Percentiles rank a stretch among this genome's conserved stretches.
Evolutionary conservation across 2,329 filamentous ascomycete genomes (phyloP).

Genomic region (Ophidiomyces ophidiicola): DNA sequence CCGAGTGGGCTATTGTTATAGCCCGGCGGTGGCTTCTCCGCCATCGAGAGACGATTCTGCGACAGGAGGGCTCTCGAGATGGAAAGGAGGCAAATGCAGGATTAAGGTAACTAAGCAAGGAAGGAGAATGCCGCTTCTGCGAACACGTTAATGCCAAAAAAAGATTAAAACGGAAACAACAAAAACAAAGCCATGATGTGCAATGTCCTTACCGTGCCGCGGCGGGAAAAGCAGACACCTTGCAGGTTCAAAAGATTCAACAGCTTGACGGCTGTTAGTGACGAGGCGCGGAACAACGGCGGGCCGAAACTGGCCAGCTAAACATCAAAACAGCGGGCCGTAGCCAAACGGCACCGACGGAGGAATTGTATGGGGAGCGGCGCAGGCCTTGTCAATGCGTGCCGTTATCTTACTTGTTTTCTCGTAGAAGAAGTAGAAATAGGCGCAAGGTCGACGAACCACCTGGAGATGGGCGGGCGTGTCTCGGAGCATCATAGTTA

Average conservation of each 20-base stretch:
- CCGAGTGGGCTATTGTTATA: constrained; percentile 3
- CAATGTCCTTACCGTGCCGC: background rate
- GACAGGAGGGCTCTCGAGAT: background rate
- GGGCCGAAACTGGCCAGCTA: constrained; percentile 13
- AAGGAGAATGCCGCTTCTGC: background rate
- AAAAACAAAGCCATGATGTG: constrained; percentile 10
- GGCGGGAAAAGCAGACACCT: background rate
- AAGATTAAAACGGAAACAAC: constrained; percentile 4
- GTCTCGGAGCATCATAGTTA: too few species aligned
- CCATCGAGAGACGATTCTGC: constrained; percentile 6
- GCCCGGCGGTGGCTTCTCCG: constrained; percentile 5
- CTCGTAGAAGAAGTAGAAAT: too few species aligned
- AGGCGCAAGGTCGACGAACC: too few species aligned
- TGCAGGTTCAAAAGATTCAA: constrained; percentile 1
- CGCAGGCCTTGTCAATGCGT: too few species aligned
- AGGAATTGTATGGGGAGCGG: too few species aligned
- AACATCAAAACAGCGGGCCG: constrained; percentile 1
- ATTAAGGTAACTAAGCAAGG: background rate
- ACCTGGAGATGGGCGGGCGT: too few species aligned
- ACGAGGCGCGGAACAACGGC: constrained; percentile 11
- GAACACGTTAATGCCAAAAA: constrained; percentile 7
- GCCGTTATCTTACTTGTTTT: too few species aligned
- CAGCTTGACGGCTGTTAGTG: background rate
- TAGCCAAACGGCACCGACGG: too few species aligned
- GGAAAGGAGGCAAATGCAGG: background rate